These are phyloP conservation scores for Daldinia vernicosa DNA, from an alignment of 495 filamentous ascomycete species.

Conservation along the genomic window DNA sequence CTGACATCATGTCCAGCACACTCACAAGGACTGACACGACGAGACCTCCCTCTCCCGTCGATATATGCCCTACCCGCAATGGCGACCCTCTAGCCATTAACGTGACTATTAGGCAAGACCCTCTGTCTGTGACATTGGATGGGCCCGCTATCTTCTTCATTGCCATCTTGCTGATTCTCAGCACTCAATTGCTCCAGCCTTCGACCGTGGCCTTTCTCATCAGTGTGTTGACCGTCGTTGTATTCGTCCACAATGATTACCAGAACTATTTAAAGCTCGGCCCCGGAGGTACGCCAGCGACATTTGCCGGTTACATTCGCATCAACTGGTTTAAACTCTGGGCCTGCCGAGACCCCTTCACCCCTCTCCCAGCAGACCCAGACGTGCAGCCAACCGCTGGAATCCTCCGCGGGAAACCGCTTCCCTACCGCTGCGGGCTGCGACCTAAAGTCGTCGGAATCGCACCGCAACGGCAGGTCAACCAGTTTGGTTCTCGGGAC, in stretches of 20 bases:
- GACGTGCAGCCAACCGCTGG: slow-evolving; percentile 48
- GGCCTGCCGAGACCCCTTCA: slow-evolving; percentile 67
- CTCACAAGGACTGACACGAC: slow-evolving; percentile 29
- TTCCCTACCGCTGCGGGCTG: slow-evolving; percentile 67
- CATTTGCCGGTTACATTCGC: slow-evolving; percentile 73
- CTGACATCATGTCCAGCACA: slow-evolving; percentile 37
- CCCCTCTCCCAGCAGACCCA: slow-evolving; percentile 50
- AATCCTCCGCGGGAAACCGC: slow-evolving; percentile 49
- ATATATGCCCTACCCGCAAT: slow-evolving; percentile 24
- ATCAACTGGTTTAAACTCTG: slow-evolving; percentile 69
- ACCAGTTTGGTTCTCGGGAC: slow-evolving; percentile 64
- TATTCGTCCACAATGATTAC: slow-evolving; percentile 77
- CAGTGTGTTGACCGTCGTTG: slow-evolving; percentile 58
- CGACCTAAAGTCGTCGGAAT: slow-evolving; percentile 76
- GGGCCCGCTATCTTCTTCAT: slow-evolving; percentile 54
- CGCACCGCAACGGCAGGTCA: slow-evolving; percentile 79
- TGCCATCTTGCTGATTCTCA: slow-evolving; percentile 55
- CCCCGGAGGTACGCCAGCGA: slow-evolving; percentile 81
- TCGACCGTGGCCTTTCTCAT: slow-evolving; percentile 58
- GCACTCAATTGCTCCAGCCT: slow-evolving; percentile 59
- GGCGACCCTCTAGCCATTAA: slow-evolving; percentile 43
- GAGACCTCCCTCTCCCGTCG: slow-evolving; percentile 10
- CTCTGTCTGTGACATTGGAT: slow-evolving; percentile 59
- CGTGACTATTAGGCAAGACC: slow-evolving; percentile 59
- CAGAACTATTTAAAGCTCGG: slow-evolving; percentile 78